Conservation (phyloP, 1,139 yeast species). For the Williopsis jadinii region DNA sequence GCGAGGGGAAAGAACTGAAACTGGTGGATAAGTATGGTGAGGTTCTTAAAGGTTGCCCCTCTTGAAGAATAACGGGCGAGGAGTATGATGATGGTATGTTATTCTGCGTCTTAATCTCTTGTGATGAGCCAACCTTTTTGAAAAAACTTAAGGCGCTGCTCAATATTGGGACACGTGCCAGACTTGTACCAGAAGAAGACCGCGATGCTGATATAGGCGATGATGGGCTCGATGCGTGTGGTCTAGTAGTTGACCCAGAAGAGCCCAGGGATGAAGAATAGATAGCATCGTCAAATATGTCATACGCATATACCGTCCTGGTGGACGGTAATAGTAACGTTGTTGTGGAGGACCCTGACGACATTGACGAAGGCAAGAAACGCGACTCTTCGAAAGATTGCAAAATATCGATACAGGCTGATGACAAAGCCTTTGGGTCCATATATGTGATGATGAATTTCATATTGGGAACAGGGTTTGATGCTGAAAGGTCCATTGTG, state of each 20-base stretch:
- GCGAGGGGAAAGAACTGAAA: conserved; percentile 8
- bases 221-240: neutral
- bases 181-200: conserved; percentile 29
- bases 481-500: conserved; percentile 31
- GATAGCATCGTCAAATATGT: conserved; percentile 70
- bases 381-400: conserved; percentile 18
- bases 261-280: conserved; percentile 42
- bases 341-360: conserved; percentile 4
- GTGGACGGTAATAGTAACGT: conserved; percentile 8
- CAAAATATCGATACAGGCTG: conserved; percentile 9
- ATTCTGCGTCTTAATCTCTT: neutral
- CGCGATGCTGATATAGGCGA: conserved; percentile 8
- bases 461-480: conserved; percentile 45
- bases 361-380: conserved; percentile 5
- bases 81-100: conserved; percentile 4
- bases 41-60: conserved; percentile 1
- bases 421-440: conserved; percentile 4
- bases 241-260: no score
- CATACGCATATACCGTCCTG: conserved; percentile 46
- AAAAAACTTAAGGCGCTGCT: conserved; percentile 26
- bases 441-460: conserved; percentile 36
- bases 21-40: conserved; percentile 6
- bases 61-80: conserved; percentile 1
- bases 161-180: conserved; percentile 20
- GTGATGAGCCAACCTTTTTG: conserved; percentile 14